phyloP scores from a whole-genome alignment of 2,329 filamentous ascomycete genomes.

The Aspergillus sp. region DNA sequence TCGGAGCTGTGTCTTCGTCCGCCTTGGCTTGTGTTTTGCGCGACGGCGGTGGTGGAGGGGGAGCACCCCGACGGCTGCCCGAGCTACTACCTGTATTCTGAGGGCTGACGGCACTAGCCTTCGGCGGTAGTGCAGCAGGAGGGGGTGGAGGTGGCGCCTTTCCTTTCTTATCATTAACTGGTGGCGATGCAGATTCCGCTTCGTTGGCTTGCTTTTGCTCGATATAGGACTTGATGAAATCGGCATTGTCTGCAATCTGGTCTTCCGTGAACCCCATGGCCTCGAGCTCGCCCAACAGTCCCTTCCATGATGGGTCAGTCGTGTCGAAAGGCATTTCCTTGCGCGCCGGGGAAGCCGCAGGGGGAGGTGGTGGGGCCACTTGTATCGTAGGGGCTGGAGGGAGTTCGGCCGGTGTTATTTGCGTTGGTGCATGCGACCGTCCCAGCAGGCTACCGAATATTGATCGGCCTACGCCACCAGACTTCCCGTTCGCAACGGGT shows the following conservation, averaged over 20 bases:
- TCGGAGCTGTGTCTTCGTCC: slow-evolving; percentile 52
- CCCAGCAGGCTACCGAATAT: slow-evolving; percentile 52
- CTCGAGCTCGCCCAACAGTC: slow-evolving; percentile 60
- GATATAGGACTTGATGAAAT: slow-evolving; percentile 68
- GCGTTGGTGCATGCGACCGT: slow-evolving; percentile 44
- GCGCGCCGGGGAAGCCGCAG: slow-evolving; percentile 27
- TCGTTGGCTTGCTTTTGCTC: slow-evolving; percentile 61
- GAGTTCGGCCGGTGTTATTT: slow-evolving; percentile 23
- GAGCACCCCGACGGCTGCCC: slow-evolving; percentile 56
- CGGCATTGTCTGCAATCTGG: slow-evolving; percentile 65
- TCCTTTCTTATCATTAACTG: slow-evolving; percentile 48
- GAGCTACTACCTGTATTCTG: slow-evolving; percentile 60
- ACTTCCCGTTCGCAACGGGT: slow-evolving; percentile 44
- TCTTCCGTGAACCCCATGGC: slow-evolving; percentile 68
- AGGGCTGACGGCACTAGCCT: slow-evolving; percentile 53
- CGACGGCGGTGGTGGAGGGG: slow-evolving; percentile 59
- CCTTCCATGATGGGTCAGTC: slow-evolving; percentile 62
- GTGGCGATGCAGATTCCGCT: slow-evolving; percentile 38
- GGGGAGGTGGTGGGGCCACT: slow-evolving; percentile 33
- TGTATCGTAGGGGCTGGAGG: slow-evolving; percentile 29
- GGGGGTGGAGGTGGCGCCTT: slow-evolving; percentile 64
- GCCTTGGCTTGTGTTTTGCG: slow-evolving; percentile 45
- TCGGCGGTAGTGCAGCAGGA: slow-evolving; percentile 51
- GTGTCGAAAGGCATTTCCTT: slow-evolving; percentile 56
- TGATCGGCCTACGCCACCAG: slow-evolving; percentile 50